Evolutionary conservation across 805 yeast species (phyloP), one percentile per base, ranked within the genome.

Genomic region (Lachancea meyersii): DNA sequence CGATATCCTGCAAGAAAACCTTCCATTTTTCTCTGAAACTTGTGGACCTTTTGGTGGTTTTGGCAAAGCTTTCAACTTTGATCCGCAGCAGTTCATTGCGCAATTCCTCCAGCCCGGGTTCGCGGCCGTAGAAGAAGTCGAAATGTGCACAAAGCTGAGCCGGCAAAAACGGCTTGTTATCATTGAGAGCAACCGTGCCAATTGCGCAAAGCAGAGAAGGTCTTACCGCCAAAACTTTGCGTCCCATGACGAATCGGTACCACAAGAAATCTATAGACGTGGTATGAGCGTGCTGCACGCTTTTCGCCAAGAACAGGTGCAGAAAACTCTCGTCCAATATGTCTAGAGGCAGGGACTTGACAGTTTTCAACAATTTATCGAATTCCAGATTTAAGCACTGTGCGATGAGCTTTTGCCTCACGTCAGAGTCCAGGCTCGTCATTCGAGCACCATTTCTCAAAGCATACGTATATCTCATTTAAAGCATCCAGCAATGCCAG

Each of bases 1-100:
- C 65, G 41, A 62, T 45, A 19, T 57, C 63, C 36, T 53, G 50
- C 11, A 61, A n/a, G 36, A 53, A 58, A 5, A 58, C 56, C 32
- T 58, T 58, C 67, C 67, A 62, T 37, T 58, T 59, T 31, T 58
- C 60, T 17, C 49, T 38, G 35, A 62, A 61, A 9, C 35, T 28
- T 1, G 53, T 50, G 35, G 47, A 46, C 1, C 24, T 27, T 14
- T 32, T 34, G 3, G 57, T 53, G 2, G 55, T 52, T 27, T 46
- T 49, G 4, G 64, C 62, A 49, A 58, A 60, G 24, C 57, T 53
- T 38, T 61, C 62, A 9, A 54, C 49, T 36, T 55, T 56, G n/a
- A 51, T 49, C 22, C 55, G 43, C 10, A 58, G 24, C 13, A 58
- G 45, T 31, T 54, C 57, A 40, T 50, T 54, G 24, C 51, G 44